phyloP scores from a whole-genome alignment of 202 grass and related monocot genomes.

The Carex sylvatica region DNA sequence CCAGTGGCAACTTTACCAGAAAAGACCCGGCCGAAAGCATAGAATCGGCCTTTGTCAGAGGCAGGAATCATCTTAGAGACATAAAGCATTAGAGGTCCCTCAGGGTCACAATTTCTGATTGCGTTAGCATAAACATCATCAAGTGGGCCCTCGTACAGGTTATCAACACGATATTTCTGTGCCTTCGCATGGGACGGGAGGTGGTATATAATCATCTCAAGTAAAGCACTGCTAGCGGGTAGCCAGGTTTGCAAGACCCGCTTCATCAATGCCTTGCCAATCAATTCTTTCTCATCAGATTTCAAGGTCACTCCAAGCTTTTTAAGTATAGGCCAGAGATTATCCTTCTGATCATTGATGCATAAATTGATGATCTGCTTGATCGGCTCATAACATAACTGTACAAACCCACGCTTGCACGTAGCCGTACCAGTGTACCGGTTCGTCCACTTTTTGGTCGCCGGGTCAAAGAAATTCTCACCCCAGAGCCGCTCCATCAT shows the following conservation, averaged over 20 bases:
- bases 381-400: too few relatives aligned
- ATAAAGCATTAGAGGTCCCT: constrained; percentile 44
- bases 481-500: too few relatives aligned
- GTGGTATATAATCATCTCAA: constrained; percentile 47
- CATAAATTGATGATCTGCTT: too few relatives aligned
- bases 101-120: constrained; percentile 48
- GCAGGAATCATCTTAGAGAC: constrained; percentile 50
- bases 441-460: too few relatives aligned
- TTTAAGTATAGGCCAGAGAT: constrained; percentile 18
- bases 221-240: constrained; percentile 32
- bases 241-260: constrained; percentile 47
- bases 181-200: constrained; percentile 35
- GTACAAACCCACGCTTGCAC: too few relatives aligned
- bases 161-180: constrained; percentile 40
- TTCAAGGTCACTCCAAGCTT: constrained; percentile 45
- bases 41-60: constrained; percentile 50
- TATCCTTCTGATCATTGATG: too few relatives aligned
- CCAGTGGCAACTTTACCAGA: constrained; percentile 40
- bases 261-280: constrained; percentile 50
- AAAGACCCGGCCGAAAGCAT: constrained; percentile 45
- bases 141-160: constrained; percentile 37
- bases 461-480: too few relatives aligned
- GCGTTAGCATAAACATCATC: constrained; percentile 43
- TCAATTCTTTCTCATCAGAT: constrained; percentile 43
- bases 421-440: too few relatives aligned